These are phyloP conservation scores for Dunaliella salina DNA, from an alignment of 163 green algal genomes.

Conservation along the genomic window DNA sequence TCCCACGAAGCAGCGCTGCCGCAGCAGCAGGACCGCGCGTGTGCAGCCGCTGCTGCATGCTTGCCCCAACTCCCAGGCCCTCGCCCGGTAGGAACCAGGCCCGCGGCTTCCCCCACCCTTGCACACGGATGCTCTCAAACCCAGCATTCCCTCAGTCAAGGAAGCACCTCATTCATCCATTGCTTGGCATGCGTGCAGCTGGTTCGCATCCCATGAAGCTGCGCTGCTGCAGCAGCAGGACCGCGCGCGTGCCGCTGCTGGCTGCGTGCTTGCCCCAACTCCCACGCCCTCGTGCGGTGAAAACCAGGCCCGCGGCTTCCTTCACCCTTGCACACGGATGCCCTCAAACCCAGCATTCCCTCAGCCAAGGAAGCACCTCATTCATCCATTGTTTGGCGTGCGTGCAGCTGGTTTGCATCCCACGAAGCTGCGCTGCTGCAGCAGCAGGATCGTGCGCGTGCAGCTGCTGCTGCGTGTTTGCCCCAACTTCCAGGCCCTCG, in stretches of 20 bases:
- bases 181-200: background rate
- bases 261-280: slow-evolving; percentile 55
- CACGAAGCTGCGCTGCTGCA: slow-evolving; percentile 13
- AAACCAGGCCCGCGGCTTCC: background rate
- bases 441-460: slow-evolving; percentile 19
- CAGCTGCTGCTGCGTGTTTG: slow-evolving; percentile 49
- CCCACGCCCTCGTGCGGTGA: slow-evolving; percentile 37
- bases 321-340: too few species aligned
- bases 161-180: too few species aligned
- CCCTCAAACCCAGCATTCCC: too few species aligned
- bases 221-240: slow-evolving; percentile 21
- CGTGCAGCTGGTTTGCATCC: background rate
- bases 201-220: background rate
- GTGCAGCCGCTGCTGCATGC: slow-evolving; percentile 49
- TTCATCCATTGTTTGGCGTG: too few species aligned
- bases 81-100: slow-evolving; percentile 2
- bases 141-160: too few species aligned
- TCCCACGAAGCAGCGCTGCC: background rate
- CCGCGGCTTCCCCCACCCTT: too few species aligned
- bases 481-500: slow-evolving; percentile 53
- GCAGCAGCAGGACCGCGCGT: slow-evolving; percentile 18
- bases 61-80: slow-evolving; percentile 55
- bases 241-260: slow-evolving; percentile 30
- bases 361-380: too few species aligned
- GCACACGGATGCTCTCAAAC: too few species aligned